Conservation (phyloP, 1,139 yeast genomes). For the Pichia sp. region DNA sequence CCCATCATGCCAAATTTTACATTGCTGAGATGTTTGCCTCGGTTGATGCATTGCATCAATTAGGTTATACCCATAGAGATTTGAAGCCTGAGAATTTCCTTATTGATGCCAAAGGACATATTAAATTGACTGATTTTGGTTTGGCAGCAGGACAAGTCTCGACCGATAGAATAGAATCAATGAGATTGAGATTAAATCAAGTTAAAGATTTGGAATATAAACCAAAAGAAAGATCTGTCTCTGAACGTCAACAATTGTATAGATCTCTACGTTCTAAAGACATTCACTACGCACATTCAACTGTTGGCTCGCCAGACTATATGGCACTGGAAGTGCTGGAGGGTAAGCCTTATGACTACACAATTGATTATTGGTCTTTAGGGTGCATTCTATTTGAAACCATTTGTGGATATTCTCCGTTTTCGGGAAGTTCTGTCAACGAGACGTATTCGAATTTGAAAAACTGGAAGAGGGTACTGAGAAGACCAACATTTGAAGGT, state of each 20-base stretch:
- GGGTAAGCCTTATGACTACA: slow-evolving; percentile 88
- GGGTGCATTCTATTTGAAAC: slow-evolving; percentile 95
- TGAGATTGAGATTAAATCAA: slow-evolving; percentile 77
- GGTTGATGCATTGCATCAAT: slow-evolving; percentile 84
- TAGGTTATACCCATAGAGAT: slow-evolving; percentile 96
- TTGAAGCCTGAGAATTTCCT: slow-evolving; percentile 95
- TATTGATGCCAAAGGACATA: slow-evolving; percentile 91
- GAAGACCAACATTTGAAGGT: slow-evolving; percentile 87
- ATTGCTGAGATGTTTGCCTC: slow-evolving; percentile 95
- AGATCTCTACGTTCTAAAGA: slow-evolving; percentile 61
- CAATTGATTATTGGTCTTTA: slow-evolving; percentile 97
- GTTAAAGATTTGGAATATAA: slow-evolving; percentile 68
- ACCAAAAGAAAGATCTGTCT: slow-evolving; percentile 68
- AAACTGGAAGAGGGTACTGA: slow-evolving; percentile 82
- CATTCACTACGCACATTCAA: slow-evolving; percentile 80
- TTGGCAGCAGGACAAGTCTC: slow-evolving; percentile 95
- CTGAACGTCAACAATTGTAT: slow-evolving; percentile 81
- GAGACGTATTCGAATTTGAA: slow-evolving; percentile 93
- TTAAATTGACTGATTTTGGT: slow-evolving; percentile 95
- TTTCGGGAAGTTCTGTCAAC: slow-evolving; percentile 86
- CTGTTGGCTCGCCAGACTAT: slow-evolving; percentile 97
- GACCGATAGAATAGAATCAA: slow-evolving; percentile 85
- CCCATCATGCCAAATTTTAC: slow-evolving; percentile 93
- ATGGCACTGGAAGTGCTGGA: slow-evolving; percentile 98
- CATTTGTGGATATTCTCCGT: slow-evolving; percentile 93